Conservation (phyloP, 1,284 basidiomycete genomes). For the Marasmius sp. region DNA sequence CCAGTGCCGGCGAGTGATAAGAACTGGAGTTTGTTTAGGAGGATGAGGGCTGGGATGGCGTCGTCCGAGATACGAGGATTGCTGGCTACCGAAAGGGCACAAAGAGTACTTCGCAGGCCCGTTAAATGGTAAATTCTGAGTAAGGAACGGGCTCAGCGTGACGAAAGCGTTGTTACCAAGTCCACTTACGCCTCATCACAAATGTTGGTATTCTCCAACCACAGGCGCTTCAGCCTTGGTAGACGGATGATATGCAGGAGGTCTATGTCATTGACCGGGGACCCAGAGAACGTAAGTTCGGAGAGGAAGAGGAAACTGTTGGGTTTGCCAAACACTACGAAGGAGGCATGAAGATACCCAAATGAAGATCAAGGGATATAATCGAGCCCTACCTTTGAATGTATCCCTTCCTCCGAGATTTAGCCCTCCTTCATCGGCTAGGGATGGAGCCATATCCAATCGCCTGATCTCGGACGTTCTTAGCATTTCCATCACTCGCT, state of each 20-base stretch:
- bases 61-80: constrained; percentile 58
- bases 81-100: constrained; percentile 46
- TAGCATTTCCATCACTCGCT: constrained; percentile 36
- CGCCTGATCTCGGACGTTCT: constrained; percentile 36
- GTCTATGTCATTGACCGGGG: constrained; percentile 46
- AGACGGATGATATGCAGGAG: constrained; percentile 53
- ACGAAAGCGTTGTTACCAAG: not conserved
- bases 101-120: constrained; percentile 51
- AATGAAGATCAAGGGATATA: constrained; percentile 3
- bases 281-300: constrained; percentile 46
- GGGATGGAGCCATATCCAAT: constrained; percentile 42
- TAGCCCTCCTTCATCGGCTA: constrained; percentile 47
- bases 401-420: constrained; percentile 42
- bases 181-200: constrained; percentile 57
- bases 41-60: constrained; percentile 50
- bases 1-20: constrained; percentile 53
- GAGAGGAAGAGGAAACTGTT: constrained; percentile 52
- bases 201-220: constrained; percentile 54
- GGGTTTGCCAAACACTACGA: constrained; percentile 48
- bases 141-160: not conserved
- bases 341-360: not conserved
- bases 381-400: constrained; percentile 38
- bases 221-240: constrained; percentile 46
- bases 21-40: constrained; percentile 45
- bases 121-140: constrained; percentile 58